Base-by-base conservation (phyloP, 140 eudicot species). In the Bidens hawaiensis region DNA sequence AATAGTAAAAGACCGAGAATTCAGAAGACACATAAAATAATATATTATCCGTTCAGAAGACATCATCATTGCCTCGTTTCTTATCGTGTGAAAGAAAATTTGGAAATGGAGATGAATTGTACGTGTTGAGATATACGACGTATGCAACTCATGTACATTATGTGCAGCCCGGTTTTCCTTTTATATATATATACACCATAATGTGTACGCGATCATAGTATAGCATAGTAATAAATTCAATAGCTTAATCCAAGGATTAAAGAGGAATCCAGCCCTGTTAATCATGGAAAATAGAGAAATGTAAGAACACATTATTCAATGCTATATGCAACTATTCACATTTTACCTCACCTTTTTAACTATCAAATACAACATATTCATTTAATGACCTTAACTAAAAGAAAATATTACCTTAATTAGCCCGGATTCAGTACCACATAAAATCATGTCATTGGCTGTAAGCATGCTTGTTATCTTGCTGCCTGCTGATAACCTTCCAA, bases 401-500 rank as follows among this genome's bases (percentile, higher is more conserved):
- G 28, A 3, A 54, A 34, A 43, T 62, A 58, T 55, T 51, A 88
- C 96, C 94, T 79, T 88, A 45, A 88, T 88, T 48, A 85, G 43
- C 25, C 96, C 96, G 11, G 86, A 75, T 59, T 85, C 96, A 23
- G 94, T 88, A 49, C 96, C 96, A 78, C 96, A 88, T 23, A 88
- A 38, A 54, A 88, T 75, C 83, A 85, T 80, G 79, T 88, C 96
- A 71, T 88, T 88, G 51, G 83, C 96, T 40, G 88, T 66, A 27
- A 88, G 82, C 16, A 88, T 62, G 76, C 96, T 88, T 36, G 96
- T 88, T 67, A 88, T 80, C 79, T 82, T 85, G 80, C 89, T 82
- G 17, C 96, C 96, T 62, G 94, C 94, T 75, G 96, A 82, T 78
- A 88, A 66, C 65, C 96, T 85, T 64, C 96, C 96, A 36, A 88